These are phyloP conservation scores for Cryptococcus depauperatus DNA, from an alignment of 1,284 basidiomycete species.

Conservation along the genomic window DNA sequence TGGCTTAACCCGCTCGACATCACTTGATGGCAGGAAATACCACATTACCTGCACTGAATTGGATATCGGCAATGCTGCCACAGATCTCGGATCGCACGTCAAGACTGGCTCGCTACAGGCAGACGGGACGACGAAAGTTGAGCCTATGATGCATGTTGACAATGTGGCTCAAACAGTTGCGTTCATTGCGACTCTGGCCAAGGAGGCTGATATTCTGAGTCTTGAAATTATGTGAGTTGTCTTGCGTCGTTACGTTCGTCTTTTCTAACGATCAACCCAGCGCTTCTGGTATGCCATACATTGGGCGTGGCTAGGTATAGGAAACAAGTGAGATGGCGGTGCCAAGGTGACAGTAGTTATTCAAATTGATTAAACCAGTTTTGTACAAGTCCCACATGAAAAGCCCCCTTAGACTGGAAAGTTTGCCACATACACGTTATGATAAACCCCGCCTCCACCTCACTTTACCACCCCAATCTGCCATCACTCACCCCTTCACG, in stretches of 20 bases:
- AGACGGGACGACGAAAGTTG: constrained; percentile 55
- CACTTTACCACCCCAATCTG: not conserved
- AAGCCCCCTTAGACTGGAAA: no score
- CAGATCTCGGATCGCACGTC: constrained; percentile 51
- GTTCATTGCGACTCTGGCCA: constrained; percentile 60
- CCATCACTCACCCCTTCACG: not conserved
- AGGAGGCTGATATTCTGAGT: constrained; percentile 60
- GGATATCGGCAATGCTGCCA: constrained; percentile 69
- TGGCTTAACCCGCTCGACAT: constrained; percentile 64
- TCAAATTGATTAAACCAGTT: no score
- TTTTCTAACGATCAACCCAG: constrained; percentile 28
- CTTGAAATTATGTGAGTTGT: constrained; percentile 55
- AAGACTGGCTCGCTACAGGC: constrained; percentile 56
- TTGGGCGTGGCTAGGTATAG: constrained; percentile 53
- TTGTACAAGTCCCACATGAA: no score
- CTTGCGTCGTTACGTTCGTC: not conserved
- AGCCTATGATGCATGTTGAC: constrained; percentile 49
- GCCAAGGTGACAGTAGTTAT: no score
- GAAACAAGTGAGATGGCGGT: no score
- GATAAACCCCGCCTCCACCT: constrained; percentile 11
- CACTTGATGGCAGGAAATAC: constrained; percentile 64
- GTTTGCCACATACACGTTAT: constrained; percentile 1
- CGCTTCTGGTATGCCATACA: constrained; percentile 54
- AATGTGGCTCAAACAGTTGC: constrained; percentile 65
- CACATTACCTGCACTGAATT: constrained; percentile 70